Conservation (phyloP, 441 rosid genomes). For the Rhodomyrtus psidioides region DNA sequence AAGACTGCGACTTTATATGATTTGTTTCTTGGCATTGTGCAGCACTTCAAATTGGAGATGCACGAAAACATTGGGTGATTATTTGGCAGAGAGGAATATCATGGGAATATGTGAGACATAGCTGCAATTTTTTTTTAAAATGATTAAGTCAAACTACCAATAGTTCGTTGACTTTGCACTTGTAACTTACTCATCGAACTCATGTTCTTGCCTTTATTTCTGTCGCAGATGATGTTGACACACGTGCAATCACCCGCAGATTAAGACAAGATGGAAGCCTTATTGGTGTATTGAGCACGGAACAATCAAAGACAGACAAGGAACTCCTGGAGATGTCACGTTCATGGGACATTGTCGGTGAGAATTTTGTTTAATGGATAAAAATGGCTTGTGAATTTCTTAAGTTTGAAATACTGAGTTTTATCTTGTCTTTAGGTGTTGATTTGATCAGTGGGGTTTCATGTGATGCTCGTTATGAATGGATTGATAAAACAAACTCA, state of each 20-base stretch:
- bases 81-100: slow-evolving; percentile 72
- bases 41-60: slow-evolving; percentile 96
- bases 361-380: slow-evolving; percentile 4
- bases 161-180: not conserved
- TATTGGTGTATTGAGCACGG: slow-evolving; percentile 81
- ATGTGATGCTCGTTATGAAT: slow-evolving; percentile 64
- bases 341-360: slow-evolving; percentile 86
- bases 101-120: slow-evolving; percentile 76
- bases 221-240: slow-evolving; percentile 77
- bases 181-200: not conserved
- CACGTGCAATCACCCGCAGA: slow-evolving; percentile 88
- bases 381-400: not conserved
- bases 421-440: slow-evolving; percentile 28
- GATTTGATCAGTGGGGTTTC: slow-evolving; percentile 88
- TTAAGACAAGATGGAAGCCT: slow-evolving; percentile 94
- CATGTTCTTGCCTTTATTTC: not conserved
- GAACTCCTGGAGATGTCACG: slow-evolving; percentile 75
- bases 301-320: slow-evolving; percentile 52
- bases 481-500: slow-evolving; percentile 58
- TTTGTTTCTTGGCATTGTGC: slow-evolving; percentile 1
- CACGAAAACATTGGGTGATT: slow-evolving; percentile 61
- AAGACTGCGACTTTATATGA: not conserved
- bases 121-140: not conserved
- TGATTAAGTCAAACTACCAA: not conserved
- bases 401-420: not conserved